phyloP scores from a whole-genome alignment of 768 basidiomycete genomes.

The Serendipita sp. region DNA sequence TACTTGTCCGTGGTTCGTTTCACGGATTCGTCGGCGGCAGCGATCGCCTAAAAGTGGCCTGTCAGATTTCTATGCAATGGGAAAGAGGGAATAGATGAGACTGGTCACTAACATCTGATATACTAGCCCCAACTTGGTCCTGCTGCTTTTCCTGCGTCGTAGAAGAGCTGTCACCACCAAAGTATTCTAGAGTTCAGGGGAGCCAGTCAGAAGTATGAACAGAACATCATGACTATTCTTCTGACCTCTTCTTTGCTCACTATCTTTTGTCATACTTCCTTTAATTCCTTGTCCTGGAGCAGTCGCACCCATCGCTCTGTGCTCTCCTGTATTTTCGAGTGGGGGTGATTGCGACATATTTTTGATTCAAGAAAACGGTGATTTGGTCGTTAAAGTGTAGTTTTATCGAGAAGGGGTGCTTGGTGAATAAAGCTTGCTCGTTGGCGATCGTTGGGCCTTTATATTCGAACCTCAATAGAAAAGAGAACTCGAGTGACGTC shows the following conservation, averaged over 20 bases:
- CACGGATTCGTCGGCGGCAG: background rate
- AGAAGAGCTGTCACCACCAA: background rate
- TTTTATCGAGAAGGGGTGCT: no score
- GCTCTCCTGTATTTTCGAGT: conserved; percentile 2
- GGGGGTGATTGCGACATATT: background rate
- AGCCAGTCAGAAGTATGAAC: background rate
- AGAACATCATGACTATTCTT: background rate
- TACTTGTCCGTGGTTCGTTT: background rate
- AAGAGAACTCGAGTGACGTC: no score
- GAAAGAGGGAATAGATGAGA: background rate
- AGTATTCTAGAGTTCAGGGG: background rate
- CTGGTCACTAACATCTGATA: background rate
- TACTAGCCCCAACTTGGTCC: background rate
- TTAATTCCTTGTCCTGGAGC: background rate
- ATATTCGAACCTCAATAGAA: no score
- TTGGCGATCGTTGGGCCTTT: no score
- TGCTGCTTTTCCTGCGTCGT: background rate
- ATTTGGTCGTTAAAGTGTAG: no score
- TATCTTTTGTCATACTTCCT: background rate
- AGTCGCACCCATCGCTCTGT: background rate
- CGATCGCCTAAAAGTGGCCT: background rate
- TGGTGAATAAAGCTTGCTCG: no score
- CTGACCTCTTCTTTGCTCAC: background rate
- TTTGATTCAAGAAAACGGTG: background rate
- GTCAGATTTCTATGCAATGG: background rate